Evolutionary conservation across 257 asterid species (phyloP).

Genomic region (Capsicum baccatum): DNA sequence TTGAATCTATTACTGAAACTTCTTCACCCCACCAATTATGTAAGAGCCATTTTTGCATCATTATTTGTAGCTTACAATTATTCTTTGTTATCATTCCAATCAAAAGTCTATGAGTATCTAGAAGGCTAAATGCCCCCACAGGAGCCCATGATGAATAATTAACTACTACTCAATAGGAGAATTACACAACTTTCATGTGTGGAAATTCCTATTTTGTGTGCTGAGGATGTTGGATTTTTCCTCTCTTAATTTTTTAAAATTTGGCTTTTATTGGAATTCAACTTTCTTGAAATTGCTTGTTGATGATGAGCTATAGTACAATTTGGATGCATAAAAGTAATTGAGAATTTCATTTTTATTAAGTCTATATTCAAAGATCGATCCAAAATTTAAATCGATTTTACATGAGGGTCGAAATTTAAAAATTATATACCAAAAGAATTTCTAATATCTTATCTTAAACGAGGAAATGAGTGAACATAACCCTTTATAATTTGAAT

Average conservation of each 20-base stretch:
- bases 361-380: neutral
- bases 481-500: no score
- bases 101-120: neutral
- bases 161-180: neutral
- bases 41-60: neutral
- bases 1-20: no score
- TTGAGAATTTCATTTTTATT: neutral
- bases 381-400: neutral
- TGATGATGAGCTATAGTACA: neutral
- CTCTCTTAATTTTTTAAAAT: neutral
- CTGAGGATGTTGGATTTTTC: neutral
- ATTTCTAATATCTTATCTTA: neutral
- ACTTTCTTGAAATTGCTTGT: neutral
- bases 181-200: neutral
- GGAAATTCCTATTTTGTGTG: conserved; percentile 20
- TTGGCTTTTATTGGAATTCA: neutral
- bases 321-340: conserved; percentile 3
- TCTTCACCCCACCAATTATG: no score
- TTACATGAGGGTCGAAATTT: neutral
- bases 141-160: neutral
- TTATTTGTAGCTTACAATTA: neutral
- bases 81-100: neutral
- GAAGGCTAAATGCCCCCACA: neutral
- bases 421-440: neutral
- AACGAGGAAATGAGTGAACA: no score